Evolutionary conservation across 1,139 yeast species (phyloP), one percentile per base, ranked within the genome.

Genomic region (Saccharomyces hybrid): DNA sequence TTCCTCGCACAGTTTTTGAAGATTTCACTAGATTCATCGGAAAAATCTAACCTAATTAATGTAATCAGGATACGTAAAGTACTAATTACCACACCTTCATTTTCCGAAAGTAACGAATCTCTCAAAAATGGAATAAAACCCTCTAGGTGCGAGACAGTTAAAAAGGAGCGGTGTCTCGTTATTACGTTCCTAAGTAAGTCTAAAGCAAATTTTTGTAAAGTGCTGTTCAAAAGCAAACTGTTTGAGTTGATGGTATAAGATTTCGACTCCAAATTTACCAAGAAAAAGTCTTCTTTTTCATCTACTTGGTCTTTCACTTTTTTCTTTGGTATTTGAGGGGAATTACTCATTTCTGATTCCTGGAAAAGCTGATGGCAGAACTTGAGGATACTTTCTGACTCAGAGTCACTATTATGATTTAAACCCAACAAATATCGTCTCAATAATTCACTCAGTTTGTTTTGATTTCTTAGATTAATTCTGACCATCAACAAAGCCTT

Each of bases 91-190:
- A 91, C 86, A 51, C 84, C 83, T 68, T 93, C 99, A 69, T 83
- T 84, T 23, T 81, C 86, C 1, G 88, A 79, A 27, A 73, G 68
- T 47, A 90, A 67, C 14, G 88, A 80, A 3, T 74, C 73, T 54
- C 83, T 84, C 56, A 93, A 72, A 16, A 86, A 66, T 2, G 97
- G 96, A 44, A 91, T 72, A 63, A 95, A 90, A 0, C 88, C 93
- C 51, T 78, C 75, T 56, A 91, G 73, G 60, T 86, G 84, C 7
- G 78, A 75, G 1, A 80, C 80, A 1, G 84, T 80, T 59, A 84
- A 70, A 54, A 93, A 76, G 5, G 74, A 71, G 4, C 75, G 75
- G 63, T 86, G 83, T 58, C 83, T 81, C 2, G 84, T 75, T 44
- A 93, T 74, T 0, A 93, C 87, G 2, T 86, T 81, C 61, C 91